These are phyloP conservation scores for Podila minutissima DNA, from an alignment of 192 early-diverging fungal genomes.

Conservation along the genomic window DNA sequence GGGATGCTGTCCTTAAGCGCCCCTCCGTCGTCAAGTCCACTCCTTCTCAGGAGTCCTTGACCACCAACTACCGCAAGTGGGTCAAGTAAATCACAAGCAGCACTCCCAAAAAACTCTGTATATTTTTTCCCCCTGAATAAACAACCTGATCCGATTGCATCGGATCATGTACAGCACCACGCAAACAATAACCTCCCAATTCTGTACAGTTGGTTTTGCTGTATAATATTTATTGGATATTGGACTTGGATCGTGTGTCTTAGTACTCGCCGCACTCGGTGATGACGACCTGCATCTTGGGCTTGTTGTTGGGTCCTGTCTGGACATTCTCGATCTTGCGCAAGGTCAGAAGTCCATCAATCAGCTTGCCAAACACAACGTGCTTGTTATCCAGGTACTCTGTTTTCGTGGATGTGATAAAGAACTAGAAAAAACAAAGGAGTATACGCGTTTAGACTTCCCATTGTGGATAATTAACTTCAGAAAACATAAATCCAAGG, in stretches of 20 bases:
- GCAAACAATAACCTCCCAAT: too few species aligned
- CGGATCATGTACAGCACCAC: background rate
- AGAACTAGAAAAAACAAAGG: constrained; percentile 65
- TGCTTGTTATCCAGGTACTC: constrained; percentile 92
- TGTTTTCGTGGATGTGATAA: constrained; percentile 88
- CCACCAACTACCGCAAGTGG: constrained; percentile 27
- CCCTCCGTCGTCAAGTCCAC: constrained; percentile 30
- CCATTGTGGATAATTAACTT: too few species aligned
- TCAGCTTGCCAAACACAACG: constrained; percentile 86
- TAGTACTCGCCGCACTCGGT: constrained; percentile 63
- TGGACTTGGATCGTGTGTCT: background rate
- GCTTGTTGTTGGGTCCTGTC: constrained; percentile 86
- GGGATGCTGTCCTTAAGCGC: constrained; percentile 31
- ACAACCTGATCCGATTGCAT: background rate
- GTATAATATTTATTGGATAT: too few species aligned
- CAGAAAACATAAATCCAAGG: too few species aligned
- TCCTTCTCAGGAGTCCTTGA: constrained; percentile 33
- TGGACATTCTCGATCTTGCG: constrained; percentile 95
- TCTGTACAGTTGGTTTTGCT: background rate
- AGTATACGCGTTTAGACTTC: too few species aligned
- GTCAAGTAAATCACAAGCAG: constrained; percentile 11
- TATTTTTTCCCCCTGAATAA: background rate
- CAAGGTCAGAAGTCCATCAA: constrained; percentile 89
- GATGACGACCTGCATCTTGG: constrained; percentile 86
- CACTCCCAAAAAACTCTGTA: background rate